Evolutionary conservation across 2,329 filamentous ascomycete genomes (phyloP).

Genomic region (Neophaeococcomyces aloes): DNA sequence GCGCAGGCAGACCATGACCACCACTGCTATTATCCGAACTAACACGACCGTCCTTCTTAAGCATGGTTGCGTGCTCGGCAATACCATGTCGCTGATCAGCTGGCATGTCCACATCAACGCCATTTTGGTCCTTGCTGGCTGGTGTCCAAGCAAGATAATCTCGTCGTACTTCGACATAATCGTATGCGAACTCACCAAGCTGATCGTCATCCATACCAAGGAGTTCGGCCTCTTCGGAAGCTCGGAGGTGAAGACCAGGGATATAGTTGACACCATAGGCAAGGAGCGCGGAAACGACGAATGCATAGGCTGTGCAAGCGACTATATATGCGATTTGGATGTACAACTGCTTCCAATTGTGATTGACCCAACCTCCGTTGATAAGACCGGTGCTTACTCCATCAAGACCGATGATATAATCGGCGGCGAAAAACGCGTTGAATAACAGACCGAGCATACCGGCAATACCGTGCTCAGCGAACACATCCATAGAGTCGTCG

Average conservation of each 20-base stretch:
- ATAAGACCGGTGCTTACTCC: constrained; percentile 43
- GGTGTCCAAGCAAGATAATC: constrained; percentile 43
- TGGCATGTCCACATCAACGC: constrained; percentile 41
- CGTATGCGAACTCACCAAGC: constrained; percentile 42
- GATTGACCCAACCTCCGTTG: constrained; percentile 59
- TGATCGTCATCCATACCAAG: constrained; percentile 50
- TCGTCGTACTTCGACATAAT: constrained; percentile 42
- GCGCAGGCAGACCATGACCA: constrained; percentile 1
- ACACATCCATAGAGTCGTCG: constrained; percentile 82
- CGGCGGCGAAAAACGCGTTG: constrained; percentile 66
- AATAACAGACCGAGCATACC: constrained; percentile 71
- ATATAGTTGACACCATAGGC: constrained; percentile 61
- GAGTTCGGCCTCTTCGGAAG: constrained; percentile 56
- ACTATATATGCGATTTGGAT: constrained; percentile 60
- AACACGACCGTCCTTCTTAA: constrained; percentile 30
- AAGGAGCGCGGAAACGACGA: constrained; percentile 57
- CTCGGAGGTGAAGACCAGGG: constrained; percentile 59
- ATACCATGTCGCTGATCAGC: constrained; percentile 52
- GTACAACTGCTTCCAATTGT: constrained; percentile 59
- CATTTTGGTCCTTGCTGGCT: constrained; percentile 30
- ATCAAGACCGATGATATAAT: constrained; percentile 64
- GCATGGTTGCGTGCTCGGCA: constrained; percentile 51
- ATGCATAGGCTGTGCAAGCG: constrained; percentile 55
- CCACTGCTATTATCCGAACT: constrained; percentile 4
- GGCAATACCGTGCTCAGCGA: constrained; percentile 78